Base-by-base conservation (phyloP, 2,329 filamentous ascomycete species). In the Teratosphaeria epicoccoides region DNA sequence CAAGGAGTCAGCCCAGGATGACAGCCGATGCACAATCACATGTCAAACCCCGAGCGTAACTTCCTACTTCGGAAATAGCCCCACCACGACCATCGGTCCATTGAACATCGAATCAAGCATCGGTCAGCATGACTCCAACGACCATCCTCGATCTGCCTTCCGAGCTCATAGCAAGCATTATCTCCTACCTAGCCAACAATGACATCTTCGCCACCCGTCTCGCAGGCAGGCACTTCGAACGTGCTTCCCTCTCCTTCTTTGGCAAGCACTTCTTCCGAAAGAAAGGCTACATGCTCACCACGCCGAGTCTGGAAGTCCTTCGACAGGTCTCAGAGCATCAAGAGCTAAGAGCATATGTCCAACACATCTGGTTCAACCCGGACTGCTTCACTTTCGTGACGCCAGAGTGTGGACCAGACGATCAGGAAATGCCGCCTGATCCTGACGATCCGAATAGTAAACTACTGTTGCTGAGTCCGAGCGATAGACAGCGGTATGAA, bases 331-430 rank as follows among this genome's bases (percentile, higher is more conserved):
- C 61, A 3, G 43, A 53, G 2, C 61, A 66, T 40, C 24, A 57
- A 17, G 55, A 60, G n/a, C 55, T 66, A 2, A 37, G 53, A 3
- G 57, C 59, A 6, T 58, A 61, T 46, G 57, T 63, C 10, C 60
- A 65, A 40, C 64, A 66, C 49, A 49, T 66, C 20, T 66, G 64
- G 64, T 63, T 66, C 58, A 66, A 66, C 47, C 64, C 64, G 1
- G 64, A 66, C 46, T 52, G 47, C 26, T 58, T 50, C 44, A 56
- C 54, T 7, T 58, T 51, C 40, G 51, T 54, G 11, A 43, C 17
- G 6, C 60, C 58, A n/a, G 54, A 47, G 7, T 61, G 56, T 51
- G 52, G 52, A 17, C 59, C 57, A 7, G 54, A 59, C 1, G 25
- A 51, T 22, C 52, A 60, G 25, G 57, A 57, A 24, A 51, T 47